Base-by-base conservation (phyloP, 495 filamentous ascomycete species). In the Aspergillus haitiensis region DNA sequence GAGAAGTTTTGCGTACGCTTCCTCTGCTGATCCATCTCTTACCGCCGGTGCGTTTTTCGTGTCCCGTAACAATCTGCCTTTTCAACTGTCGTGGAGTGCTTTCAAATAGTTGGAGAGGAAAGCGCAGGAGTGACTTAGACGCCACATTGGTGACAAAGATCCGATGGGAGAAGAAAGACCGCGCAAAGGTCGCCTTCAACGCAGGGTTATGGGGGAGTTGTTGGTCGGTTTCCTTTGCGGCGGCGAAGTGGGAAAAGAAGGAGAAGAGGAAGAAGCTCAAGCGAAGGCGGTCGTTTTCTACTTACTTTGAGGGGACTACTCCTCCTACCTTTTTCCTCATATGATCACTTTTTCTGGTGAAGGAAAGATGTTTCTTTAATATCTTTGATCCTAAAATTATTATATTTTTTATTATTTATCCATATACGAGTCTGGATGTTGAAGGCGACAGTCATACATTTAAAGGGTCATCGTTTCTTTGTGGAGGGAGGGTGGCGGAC, bases 11-110 rank as follows among this genome's bases (percentile, higher is more conserved):
- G 42, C 83, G 68, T 77, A 93, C 92, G 88, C 81, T 94, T 93
- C 69, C 88, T 85, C 74, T 81, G 82, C 72, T 90, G 86, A 78
- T 96, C 91, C 92, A 97, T 96, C 39, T 64, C 56, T 62, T 65
- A 57, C 32, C 54, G 58, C 51, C 60, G 34, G 48, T 69, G 56
- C 32, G 62, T 52, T 58, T 52, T 58, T 27, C 48, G 44, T 47
- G 55, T 58, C 58, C 36, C 48, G 44, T 47, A 58, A 59, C 58
- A 58, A 60, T 64, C 55, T 56, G 37, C 46, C 42, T 48, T 48
- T 62, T 69, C 65, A 68, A 58, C 64, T 67, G 55, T 72, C 64
- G 65, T 71, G 68, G 67, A 67, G 67, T 71, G 72, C 69, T 71
- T 69, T 75, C 67, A 73, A 70, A 68, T 63, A 68, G 64, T 71